Percentiles rank a stretch among this genome's conserved stretches.
These are phyloP conservation scores for Rubia tinctorum DNA, from an alignment of 305 asterid species.

Conservation along the genomic window DNA sequence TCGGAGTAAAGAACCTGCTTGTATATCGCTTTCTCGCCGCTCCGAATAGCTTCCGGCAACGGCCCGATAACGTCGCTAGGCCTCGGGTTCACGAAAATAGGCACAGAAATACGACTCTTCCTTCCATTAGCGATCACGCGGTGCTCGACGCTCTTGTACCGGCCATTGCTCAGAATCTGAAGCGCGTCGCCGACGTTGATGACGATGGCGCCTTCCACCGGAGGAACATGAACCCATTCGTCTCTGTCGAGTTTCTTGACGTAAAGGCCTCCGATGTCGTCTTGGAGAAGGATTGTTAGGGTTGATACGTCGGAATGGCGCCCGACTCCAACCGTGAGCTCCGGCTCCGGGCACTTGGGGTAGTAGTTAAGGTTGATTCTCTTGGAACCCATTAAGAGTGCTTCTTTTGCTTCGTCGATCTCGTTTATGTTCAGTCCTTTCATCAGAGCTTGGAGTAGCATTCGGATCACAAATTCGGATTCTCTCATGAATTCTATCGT, in stretches of 20 bases:
- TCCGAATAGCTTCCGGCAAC: conserved; percentile 15
- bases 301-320: conserved; percentile 28
- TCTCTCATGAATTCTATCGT: conserved; percentile 1
- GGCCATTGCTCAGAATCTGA: conserved; percentile 25
- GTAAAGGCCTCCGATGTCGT: conserved; percentile 24
- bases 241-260: conserved; percentile 7
- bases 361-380: conserved; percentile 15
- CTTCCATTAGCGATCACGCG: conserved; percentile 20
- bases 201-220: conserved; percentile 18
- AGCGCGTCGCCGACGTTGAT: conserved; percentile 29
- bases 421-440: neutral
- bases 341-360: conserved; percentile 21
- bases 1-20: conserved; percentile 28
- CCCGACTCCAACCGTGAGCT: conserved; percentile 19
- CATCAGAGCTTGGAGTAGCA: neutral
- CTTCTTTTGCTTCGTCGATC: neutral
- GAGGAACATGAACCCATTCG: conserved; percentile 20
- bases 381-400: conserved; percentile 17
- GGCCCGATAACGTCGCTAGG: conserved; percentile 22
- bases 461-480: neutral
- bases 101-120: conserved; percentile 21
- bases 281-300: conserved; percentile 24
- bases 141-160: conserved; percentile 27
- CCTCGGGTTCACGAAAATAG: conserved; percentile 21
- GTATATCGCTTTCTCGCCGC: conserved; percentile 22